Evolutionary conservation across 75 land plant species (phyloP).

Genomic region (Larix kaempferi): DNA sequence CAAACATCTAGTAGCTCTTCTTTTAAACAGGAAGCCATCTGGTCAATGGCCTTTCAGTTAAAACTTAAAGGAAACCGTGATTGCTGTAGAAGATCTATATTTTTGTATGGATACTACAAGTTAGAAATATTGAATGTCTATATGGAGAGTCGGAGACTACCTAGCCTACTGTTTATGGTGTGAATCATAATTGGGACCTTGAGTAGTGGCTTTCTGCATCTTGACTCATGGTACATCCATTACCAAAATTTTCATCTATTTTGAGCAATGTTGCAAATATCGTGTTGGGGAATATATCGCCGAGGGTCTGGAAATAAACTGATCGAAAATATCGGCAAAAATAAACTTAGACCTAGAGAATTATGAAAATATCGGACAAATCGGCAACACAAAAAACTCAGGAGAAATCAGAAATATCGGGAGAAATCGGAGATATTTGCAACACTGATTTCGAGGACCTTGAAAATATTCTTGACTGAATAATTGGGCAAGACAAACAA

Average conservation of each 20-base stretch:
- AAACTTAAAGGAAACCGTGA: background rate
- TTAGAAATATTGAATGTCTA: too few species aligned
- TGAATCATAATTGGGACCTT: background rate
- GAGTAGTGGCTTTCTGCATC: background rate
- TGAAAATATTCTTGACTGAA: background rate
- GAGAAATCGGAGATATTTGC: too few species aligned
- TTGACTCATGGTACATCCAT: background rate
- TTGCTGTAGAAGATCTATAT: background rate
- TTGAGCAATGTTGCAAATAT: too few species aligned
- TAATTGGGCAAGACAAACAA: background rate
- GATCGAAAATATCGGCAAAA: too few species aligned
- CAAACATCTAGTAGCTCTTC: background rate
- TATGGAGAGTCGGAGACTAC: background rate
- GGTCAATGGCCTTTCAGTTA: background rate
- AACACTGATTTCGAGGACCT: background rate
- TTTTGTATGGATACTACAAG: background rate
- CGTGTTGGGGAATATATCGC: too few species aligned
- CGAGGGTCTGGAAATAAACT: too few species aligned
- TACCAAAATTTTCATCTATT: background rate
- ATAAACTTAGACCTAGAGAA: too few species aligned
- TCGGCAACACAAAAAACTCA: too few species aligned
- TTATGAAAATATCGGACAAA: too few species aligned
- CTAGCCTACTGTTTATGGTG: background rate
- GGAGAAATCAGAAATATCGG: too few species aligned
- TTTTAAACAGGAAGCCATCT: background rate